These are phyloP conservation scores for Akanthomyces dipterigenus DNA, from an alignment of 2,329 filamentous ascomycete species.

Conservation along the genomic window DNA sequence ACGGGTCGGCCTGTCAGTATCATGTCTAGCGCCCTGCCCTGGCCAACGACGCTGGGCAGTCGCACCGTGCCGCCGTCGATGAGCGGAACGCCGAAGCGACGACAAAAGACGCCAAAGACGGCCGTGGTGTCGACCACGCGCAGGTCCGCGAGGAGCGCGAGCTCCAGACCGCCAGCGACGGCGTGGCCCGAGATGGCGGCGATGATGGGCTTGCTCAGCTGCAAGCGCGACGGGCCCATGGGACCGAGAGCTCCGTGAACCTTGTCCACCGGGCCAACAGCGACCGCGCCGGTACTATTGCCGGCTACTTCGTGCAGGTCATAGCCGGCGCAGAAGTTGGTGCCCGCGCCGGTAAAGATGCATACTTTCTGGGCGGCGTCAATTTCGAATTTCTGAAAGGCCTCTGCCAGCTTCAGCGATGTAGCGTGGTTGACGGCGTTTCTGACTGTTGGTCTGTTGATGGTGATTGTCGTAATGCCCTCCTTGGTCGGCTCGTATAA, in stretches of 20 bases:
- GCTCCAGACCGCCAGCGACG: conserved; percentile 46
- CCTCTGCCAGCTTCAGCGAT: conserved; percentile 38
- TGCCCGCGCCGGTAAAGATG: conserved; percentile 38
- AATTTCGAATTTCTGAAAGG: conserved; percentile 42
- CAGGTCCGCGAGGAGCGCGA: conserved; percentile 46
- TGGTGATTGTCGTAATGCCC: conserved; percentile 49
- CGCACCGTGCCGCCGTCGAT: conserved; percentile 43
- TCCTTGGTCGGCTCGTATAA: conserved; percentile 16
- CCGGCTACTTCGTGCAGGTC: conserved; percentile 41
- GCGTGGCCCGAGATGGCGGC: conserved; percentile 44
- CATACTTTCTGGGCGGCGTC: conserved; percentile 45
- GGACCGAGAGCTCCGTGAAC: conserved; percentile 30
- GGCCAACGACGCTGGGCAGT: conserved; percentile 42
- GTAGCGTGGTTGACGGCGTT: conserved; percentile 47
- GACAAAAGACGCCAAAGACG: conserved; percentile 49
- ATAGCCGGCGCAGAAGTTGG: conserved; percentile 47
- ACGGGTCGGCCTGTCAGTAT: conserved; percentile 48
- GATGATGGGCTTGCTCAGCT: conserved; percentile 45
- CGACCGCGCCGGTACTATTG: conserved; percentile 6
- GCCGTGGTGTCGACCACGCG: conserved; percentile 46
- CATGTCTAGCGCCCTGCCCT: conserved; percentile 49
- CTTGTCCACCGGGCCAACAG: conserved; percentile 10
- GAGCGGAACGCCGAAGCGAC: conserved; percentile 32
- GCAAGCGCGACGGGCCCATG: conserved; percentile 46
- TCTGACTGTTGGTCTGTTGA: conserved; percentile 41